phyloP scores from a whole-genome alignment of 2,329 filamentous ascomycete genomes.

The Alternaria burnsii region DNA sequence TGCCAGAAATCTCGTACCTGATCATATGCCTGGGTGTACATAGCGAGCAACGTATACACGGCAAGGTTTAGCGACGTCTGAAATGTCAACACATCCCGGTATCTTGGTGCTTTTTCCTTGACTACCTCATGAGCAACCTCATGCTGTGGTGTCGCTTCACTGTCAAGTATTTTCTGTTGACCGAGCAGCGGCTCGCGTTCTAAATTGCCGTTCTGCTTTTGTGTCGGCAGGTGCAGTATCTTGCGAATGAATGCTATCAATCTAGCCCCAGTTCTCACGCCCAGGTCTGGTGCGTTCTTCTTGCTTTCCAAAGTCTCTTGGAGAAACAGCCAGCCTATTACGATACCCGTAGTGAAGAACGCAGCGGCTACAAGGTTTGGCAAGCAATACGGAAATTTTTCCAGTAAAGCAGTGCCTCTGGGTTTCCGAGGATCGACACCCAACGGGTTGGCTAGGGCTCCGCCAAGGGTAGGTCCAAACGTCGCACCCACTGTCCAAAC shows the following conservation, averaged over 20 bases:
- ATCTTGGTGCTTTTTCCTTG: constrained; percentile 42
- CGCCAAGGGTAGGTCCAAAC: constrained; percentile 85
- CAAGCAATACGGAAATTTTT: constrained; percentile 79
- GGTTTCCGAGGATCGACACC: constrained; percentile 77
- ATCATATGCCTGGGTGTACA: constrained; percentile 86
- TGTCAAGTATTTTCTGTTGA: constrained; percentile 29
- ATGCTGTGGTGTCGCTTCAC: constrained; percentile 21
- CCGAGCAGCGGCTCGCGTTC: constrained; percentile 46
- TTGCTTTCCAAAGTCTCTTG: constrained; percentile 83
- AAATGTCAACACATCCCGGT: constrained; percentile 73
- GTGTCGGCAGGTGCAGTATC: constrained; percentile 23
- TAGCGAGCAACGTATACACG: constrained; percentile 80
- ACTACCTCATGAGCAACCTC: constrained; percentile 3
- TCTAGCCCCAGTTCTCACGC: constrained; percentile 74
- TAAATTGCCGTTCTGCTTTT: constrained; percentile 10
- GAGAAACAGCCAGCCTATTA: constrained; percentile 79
- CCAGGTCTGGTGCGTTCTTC: constrained; percentile 75
- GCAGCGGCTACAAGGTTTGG: constrained; percentile 81
- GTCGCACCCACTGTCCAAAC: constrained; percentile 89
- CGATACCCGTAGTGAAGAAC: constrained; percentile 81
- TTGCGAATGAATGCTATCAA: constrained; percentile 55
- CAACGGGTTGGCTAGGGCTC: constrained; percentile 82
- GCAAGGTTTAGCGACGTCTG: constrained; percentile 80
- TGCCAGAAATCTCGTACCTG: constrained; percentile 56
- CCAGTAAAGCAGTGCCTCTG: constrained; percentile 69